phyloP scores from a whole-genome alignment of 176 grass and related monocot species.

The Eremochloa ophiuroides region DNA sequence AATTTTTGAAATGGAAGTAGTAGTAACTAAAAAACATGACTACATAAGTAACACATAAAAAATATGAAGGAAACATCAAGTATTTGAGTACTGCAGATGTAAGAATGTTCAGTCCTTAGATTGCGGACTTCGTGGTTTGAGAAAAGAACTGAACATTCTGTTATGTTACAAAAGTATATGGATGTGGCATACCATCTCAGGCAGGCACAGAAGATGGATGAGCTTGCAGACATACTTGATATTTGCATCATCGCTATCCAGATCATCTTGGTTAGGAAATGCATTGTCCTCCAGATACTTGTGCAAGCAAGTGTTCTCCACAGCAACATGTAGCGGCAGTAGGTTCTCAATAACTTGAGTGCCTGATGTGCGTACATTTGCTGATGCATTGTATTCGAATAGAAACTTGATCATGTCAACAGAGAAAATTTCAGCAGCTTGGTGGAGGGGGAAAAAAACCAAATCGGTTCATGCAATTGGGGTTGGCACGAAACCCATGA shows the following conservation, averaged over 20 bases:
- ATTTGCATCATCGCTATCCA: background rate
- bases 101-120: background rate
- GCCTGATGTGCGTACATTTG: background rate
- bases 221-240: background rate
- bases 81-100: background rate
- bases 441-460: background rate
- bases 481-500: background rate
- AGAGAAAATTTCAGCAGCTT: background rate
- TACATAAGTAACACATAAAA: background rate
- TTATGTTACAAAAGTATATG: background rate
- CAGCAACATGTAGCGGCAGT: background rate
- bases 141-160: background rate
- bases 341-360: background rate
- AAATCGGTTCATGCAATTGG: background rate
- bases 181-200: background rate
- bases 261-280: background rate
- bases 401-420: conserved; percentile 7
- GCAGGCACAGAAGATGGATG: background rate
- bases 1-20: background rate
- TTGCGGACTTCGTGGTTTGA: background rate
- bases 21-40: background rate
- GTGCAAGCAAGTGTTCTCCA: conserved; percentile 2
- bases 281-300: background rate
- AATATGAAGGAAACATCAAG: background rate
- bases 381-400: background rate